These are phyloP conservation scores for Tricholoma saponaceum DNA, from an alignment of 768 basidiomycete species.

Conservation along the genomic window DNA sequence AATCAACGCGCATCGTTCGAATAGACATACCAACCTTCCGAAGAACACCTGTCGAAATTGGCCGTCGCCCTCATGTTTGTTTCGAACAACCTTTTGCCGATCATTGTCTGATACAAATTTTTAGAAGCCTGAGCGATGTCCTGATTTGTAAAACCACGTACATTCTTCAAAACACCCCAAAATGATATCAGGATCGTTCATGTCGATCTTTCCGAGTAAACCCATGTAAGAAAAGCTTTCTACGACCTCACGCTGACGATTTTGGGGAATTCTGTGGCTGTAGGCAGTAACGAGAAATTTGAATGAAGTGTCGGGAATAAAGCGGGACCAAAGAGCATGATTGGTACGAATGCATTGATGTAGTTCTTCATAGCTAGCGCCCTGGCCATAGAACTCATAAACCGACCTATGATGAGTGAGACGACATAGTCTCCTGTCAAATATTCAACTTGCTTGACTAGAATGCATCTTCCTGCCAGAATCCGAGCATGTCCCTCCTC, in stretches of 20 bases:
- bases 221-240: conserved; percentile 85
- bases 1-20: not conserved
- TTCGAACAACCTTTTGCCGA: conserved; percentile 40
- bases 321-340: conserved; percentile 51
- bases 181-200: conserved; percentile 73
- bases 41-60: conserved; percentile 71
- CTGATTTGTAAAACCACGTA: conserved; percentile 30
- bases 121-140: no score
- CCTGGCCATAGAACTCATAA: conserved; percentile 75
- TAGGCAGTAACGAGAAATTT: conserved; percentile 74
- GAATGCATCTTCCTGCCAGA: conserved; percentile 74
- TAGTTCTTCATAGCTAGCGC: conserved; percentile 62
- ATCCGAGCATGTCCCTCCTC: conserved; percentile 67
- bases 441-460: conserved; percentile 67
- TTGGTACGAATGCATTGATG: conserved; percentile 50
- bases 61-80: conserved; percentile 59
- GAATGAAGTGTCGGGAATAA: conserved; percentile 68
- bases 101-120: conserved; percentile 39
- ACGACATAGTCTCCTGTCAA: conserved; percentile 1
- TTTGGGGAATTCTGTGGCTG: conserved; percentile 69
- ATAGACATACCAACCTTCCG: conserved; percentile 74
- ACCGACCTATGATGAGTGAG: conserved; percentile 48
- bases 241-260: conserved; percentile 61
- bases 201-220: conserved; percentile 74
- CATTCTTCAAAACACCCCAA: conserved; percentile 87